These are phyloP conservation scores for Rhodotorula sp. DNA, from an alignment of 1,284 basidiomycete genomes.

Conservation along the genomic window DNA sequence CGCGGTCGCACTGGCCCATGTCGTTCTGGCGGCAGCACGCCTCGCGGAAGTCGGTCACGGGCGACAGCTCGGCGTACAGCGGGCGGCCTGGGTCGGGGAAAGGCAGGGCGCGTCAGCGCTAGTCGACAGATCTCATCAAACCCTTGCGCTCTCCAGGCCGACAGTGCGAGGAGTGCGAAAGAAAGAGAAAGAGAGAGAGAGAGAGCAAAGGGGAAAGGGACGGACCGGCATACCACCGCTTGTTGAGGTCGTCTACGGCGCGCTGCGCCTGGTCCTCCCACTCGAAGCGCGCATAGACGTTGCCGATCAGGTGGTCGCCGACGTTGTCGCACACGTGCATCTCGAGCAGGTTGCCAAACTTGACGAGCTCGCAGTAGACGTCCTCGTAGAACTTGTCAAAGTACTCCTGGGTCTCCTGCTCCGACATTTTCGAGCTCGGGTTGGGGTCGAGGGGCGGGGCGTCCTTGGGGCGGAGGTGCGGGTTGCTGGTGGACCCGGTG, in stretches of 20 bases:
- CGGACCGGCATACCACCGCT: constrained; percentile 95
- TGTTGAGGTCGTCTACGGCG: constrained; percentile 89
- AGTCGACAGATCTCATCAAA: no score
- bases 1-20: constrained; percentile 70
- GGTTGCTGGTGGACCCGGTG: constrained; percentile 68
- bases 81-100: constrained; percentile 80
- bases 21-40: constrained; percentile 98
- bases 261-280: constrained; percentile 97
- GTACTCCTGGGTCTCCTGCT: constrained; percentile 86
- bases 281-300: constrained; percentile 97
- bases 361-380: constrained; percentile 70
- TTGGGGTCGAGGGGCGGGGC: constrained; percentile 24
- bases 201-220: constrained; percentile 32
- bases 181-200: neutral
- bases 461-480: constrained; percentile 33
- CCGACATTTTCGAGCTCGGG: constrained; percentile 57
- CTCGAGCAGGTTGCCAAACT: constrained; percentile 93
- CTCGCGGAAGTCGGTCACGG: constrained; percentile 98
- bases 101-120: no score
- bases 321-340: constrained; percentile 99
- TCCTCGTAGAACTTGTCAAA: constrained; percentile 83
- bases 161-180: no score
- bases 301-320: constrained; percentile 96
- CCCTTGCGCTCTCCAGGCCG: no score
- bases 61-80: constrained; percentile 96